A percentile compares a stretch with the other conserved stretches of the same genome.
Evolutionary conservation across 2,329 filamentous ascomycete genomes (phyloP).

Genomic region (Penicillium sp.): DNA sequence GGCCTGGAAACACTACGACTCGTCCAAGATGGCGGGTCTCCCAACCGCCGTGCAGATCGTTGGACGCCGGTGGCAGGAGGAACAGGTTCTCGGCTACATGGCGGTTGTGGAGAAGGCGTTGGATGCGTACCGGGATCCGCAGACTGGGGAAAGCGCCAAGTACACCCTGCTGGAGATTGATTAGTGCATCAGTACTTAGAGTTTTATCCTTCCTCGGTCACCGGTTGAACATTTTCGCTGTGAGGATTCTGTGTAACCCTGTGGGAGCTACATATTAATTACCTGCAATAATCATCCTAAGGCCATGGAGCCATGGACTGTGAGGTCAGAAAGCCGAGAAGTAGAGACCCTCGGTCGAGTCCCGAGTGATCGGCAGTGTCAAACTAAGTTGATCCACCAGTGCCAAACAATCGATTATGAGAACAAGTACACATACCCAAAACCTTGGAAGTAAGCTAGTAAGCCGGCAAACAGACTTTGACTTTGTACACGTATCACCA

Average conservation of each 20-base stretch:
- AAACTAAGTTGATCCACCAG: neutral
- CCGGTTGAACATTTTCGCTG: neutral
- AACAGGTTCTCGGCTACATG: constrained; percentile 82
- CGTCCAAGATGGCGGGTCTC: constrained; percentile 74
- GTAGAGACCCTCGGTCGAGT: neutral
- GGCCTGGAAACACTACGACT: constrained; percentile 81
- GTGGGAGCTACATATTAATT: neutral
- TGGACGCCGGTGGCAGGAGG: constrained; percentile 72
- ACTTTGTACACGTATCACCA: neutral
- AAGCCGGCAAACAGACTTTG: neutral
- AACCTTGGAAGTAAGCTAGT: too few relatives aligned
- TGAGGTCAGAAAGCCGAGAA: too few relatives aligned
- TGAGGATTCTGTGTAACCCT: neutral
- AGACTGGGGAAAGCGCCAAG: constrained; percentile 30
- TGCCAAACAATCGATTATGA: too few relatives aligned
- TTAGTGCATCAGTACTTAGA: constrained; percentile 10
- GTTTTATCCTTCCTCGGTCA: too few relatives aligned
- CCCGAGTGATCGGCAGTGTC: neutral
- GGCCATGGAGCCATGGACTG: too few relatives aligned
- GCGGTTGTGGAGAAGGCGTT: constrained; percentile 69
- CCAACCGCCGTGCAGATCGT: constrained; percentile 84
- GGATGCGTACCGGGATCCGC: constrained; percentile 42
- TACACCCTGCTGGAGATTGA: constrained; percentile 38
- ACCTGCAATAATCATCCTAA: too few relatives aligned
- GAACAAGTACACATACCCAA: too few relatives aligned